Conservation (phyloP, 2,329 filamentous ascomycete species). For the Fusarium humuli region DNA sequence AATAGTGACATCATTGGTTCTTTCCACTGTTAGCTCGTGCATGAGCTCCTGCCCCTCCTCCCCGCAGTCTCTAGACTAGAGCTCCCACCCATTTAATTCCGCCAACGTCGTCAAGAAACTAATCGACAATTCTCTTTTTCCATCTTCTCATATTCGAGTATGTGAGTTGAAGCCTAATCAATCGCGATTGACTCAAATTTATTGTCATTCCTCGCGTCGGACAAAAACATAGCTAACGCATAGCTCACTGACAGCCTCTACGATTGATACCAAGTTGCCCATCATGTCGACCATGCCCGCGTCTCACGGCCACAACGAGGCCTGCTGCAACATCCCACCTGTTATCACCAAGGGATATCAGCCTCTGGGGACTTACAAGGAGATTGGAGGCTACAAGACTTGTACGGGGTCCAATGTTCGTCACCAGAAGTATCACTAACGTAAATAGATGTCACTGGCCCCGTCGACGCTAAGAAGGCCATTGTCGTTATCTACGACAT, state of each 20-base stretch:
- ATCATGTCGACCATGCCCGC: conserved; percentile 64
- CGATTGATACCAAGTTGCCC: conserved; percentile 22
- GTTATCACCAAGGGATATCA: conserved; percentile 67
- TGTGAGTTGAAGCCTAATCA: neutral
- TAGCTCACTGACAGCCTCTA: conserved; percentile 19
- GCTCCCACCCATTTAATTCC: conserved; percentile 9
- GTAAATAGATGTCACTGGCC: conserved; percentile 58
- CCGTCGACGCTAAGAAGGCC: conserved; percentile 64
- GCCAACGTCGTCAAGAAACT: neutral
- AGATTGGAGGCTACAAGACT: conserved; percentile 67
- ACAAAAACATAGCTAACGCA: conserved; percentile 11
- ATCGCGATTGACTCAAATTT: neutral
- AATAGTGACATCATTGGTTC: conserved; percentile 36
- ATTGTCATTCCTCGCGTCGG: neutral
- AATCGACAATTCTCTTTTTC: neutral
- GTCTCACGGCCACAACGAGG: conserved; percentile 64
- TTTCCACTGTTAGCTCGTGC: neutral
- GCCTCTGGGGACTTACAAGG: conserved; percentile 67
- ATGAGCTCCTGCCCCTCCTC: conserved; percentile 28
- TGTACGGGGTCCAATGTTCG: conserved; percentile 48
- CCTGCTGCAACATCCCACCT: conserved; percentile 70
- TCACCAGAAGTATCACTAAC: neutral
- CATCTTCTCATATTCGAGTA: neutral
- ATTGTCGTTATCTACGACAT: conserved; percentile 74
- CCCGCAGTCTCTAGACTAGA: conserved; percentile 20